Base-by-base conservation (phyloP, 2,329 filamentous ascomycete species). In the Hymenoscyphus repandus region DNA sequence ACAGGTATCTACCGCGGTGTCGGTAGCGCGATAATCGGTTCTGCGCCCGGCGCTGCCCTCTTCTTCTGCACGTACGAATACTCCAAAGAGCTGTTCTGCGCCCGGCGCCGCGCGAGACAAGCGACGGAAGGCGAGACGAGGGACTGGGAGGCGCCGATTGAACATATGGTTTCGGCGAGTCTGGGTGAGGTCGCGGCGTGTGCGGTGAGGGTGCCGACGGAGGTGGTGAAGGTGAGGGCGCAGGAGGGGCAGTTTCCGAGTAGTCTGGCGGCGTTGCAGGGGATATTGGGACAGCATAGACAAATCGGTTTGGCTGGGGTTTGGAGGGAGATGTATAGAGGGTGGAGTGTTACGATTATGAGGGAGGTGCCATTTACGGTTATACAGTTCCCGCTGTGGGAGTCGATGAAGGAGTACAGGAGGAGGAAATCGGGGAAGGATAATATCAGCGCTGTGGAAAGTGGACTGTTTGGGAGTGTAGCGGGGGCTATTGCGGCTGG, bases 341-440 rank as follows among this genome's bases (percentile, higher is more conserved):
- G 95, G 1, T 96, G 90, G 79, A 80, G 83, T 15, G 90, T 97
- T 61, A 99, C 93, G 1, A 85, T 99, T 47, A 86, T 96, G 72
- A 83, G 93, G 52, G 93, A 99, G 74, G 91, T 99, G 54, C 93
- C 93, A 3, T 99, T 99, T 65, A 97, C 95, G 2, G 85, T 96
- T 9, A 87, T 99, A 56, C 93, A 99, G 70, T 99, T 99, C 68
- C 93, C 93, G 41, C 78, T 99, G 56, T 99, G 93, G 93, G 93
- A 99, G 71, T 83, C 79, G 4, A 80, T 97, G 77, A 97, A 96
- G 77, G 75, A 76, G 38, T 88, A 81, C 78, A 76, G 83, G 5
- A 69, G 77, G 39, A 62, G 71, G 37, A 68, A 63, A 51, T 68
- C 74, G 43, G 66, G 72, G 41, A 64, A 64, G 32, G 58, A 56